phyloP scores from a whole-genome alignment of 2,329 filamentous ascomycete genomes.

The Aspergillus floridensis region DNA sequence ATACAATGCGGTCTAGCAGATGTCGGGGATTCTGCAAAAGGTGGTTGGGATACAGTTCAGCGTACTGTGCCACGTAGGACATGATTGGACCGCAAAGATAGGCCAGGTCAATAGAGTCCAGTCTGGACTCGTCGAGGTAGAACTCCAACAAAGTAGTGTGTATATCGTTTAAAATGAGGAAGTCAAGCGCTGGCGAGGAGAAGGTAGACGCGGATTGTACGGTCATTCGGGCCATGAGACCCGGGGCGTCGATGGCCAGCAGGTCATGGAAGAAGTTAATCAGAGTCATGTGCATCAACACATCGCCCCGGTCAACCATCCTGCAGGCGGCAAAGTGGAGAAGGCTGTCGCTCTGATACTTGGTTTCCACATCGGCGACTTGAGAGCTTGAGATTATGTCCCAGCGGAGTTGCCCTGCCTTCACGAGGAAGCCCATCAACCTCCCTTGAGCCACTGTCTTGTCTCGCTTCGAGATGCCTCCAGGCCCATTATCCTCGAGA shows the following conservation, averaged over 20 bases:
- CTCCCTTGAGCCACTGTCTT: conserved; percentile 61
- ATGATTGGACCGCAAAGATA: conserved; percentile 57
- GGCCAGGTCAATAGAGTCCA: conserved; percentile 51
- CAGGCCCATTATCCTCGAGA: conserved; percentile 37
- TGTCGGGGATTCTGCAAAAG: conserved; percentile 46
- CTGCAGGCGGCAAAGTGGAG: conserved; percentile 55
- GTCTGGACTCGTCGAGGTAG: conserved; percentile 51
- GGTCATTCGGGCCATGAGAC: conserved; percentile 30
- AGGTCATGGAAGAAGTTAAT: conserved; percentile 58
- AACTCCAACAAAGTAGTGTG: conserved; percentile 52
- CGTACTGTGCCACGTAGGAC: conserved; percentile 58
- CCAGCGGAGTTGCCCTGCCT: conserved; percentile 56
- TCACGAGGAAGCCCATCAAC: conserved; percentile 57
- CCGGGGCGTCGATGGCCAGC: conserved; percentile 44
- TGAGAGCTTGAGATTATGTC: conserved; percentile 52
- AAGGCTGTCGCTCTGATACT: conserved; percentile 43
- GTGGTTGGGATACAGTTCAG: conserved; percentile 54
- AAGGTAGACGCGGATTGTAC: conserved; percentile 37
- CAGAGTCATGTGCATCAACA: conserved; percentile 60
- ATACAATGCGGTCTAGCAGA: conserved; percentile 45
- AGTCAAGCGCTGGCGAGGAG: conserved; percentile 49
- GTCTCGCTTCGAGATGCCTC: conserved; percentile 48
- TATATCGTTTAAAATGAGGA: conserved; percentile 50
- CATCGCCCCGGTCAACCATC: conserved; percentile 59
- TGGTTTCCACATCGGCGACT: conserved; percentile 51